Base-by-base conservation (phyloP, 805 yeast genomes). In the Phaffomyces antillensis region DNA sequence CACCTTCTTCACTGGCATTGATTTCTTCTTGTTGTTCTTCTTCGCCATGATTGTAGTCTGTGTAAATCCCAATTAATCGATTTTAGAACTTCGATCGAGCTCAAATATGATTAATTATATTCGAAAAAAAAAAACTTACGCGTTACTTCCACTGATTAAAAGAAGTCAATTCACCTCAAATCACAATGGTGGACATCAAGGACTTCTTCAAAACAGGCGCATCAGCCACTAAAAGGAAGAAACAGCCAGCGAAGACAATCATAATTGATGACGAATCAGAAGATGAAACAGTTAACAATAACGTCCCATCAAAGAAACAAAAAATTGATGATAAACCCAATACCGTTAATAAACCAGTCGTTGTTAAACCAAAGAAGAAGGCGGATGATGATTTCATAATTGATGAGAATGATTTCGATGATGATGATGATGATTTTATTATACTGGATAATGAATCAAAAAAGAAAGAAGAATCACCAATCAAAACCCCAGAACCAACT, bases 101-200 rank as follows among this genome's bases (percentile, higher is more conserved):
- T 16, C 17, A n/a, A n/a, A n/a, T n/a, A n/a, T n/a, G n/a, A n/a
- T n/a, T n/a, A n/a, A n/a, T n/a, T n/a, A n/a, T n/a, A n/a, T n/a
- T n/a, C n/a, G n/a, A n/a, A n/a, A n/a, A 16, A 12, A 16, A 16
- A 10, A 18, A 23, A 35, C 20, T 11, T 10, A 32, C 43, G 40
- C 25, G 37, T 18, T n/a, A 30, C 5, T 32, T 32, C n/a, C 16
- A 7, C 17, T 32, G 18, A n/a, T n/a, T 32, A 7, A 20, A 20
- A 20, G 23, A 20, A 20, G 23, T 20, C 23, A 20, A 20, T 20
- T 20, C 23, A 7, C 23, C 5, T 20, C 23, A 20, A 20, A 5
- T 32, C 10, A 32, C 10, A 36, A 40, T 36, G 72, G 71, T 66
- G 36, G 67, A 66, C 52, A 68, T 70, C 46, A 58, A 66, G 24